These are phyloP conservation scores for Pichia sp. DNA, from an alignment of 1,139 yeast genomes.

Conservation along the genomic window DNA sequence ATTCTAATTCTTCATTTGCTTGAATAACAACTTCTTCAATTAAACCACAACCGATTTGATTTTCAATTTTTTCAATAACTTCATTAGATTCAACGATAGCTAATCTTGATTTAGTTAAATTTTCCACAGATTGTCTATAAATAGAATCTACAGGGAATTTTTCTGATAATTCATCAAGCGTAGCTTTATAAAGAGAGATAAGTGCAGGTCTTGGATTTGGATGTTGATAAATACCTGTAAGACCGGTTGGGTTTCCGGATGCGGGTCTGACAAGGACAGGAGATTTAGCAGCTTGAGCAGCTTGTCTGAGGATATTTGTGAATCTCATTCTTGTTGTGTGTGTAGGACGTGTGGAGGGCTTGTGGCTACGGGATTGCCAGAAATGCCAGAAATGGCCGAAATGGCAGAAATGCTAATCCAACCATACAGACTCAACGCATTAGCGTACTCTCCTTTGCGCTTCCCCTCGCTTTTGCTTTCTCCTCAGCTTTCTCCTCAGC, in stretches of 20 bases:
- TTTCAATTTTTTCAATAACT: constrained; percentile 62
- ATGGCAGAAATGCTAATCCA: too few species aligned
- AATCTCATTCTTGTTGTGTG: constrained; percentile 37
- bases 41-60: constrained; percentile 72
- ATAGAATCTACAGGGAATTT: constrained; percentile 67
- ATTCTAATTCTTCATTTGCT: constrained; percentile 73
- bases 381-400: too few species aligned
- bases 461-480: neutral
- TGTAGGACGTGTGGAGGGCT: too few species aligned
- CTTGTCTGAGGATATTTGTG: constrained; percentile 37
- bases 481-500: neutral
- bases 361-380: neutral
- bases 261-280: constrained; percentile 63
- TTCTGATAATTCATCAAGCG: constrained; percentile 51
- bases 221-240: constrained; percentile 72
- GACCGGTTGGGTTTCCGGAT: constrained; percentile 70
- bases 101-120: constrained; percentile 65
- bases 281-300: constrained; percentile 23
- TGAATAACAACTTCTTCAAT: constrained; percentile 79
- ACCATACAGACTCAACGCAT: neutral
- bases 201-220: constrained; percentile 84
- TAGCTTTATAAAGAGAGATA: constrained; percentile 62
- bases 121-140: constrained; percentile 71
- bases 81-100: constrained; percentile 60
- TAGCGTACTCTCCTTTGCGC: neutral